A percentile compares a stretch with the other conserved stretches of the same genome.
Conservation (phyloP, 2,329 filamentous ascomycete species). For the Fusarium veterinarium region DNA sequence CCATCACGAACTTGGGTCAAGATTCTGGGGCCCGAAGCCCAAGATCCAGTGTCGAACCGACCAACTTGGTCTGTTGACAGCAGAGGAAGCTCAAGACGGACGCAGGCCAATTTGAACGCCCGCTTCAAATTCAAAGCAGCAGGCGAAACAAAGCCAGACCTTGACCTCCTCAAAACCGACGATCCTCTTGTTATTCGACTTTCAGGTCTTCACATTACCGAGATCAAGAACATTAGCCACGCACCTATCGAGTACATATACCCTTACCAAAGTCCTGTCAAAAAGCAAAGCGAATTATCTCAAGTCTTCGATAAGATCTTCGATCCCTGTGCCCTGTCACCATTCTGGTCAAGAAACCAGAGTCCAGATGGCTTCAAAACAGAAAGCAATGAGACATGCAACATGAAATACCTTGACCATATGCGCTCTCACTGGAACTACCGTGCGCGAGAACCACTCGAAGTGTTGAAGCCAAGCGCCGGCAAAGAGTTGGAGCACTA, state of each 20-base stretch:
- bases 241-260: conserved; percentile 16
- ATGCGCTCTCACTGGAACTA: conserved; percentile 25
- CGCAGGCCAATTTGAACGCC: conserved; percentile 7
- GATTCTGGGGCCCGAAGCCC: background rate
- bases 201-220: background rate
- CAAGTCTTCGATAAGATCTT: conserved; percentile 23
- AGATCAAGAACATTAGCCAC: conserved; percentile 13
- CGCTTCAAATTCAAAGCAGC: conserved; percentile 25
- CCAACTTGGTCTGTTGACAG: conserved; percentile 29
- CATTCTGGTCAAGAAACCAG: conserved; percentile 8
- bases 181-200: conserved; percentile 16
- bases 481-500: background rate
- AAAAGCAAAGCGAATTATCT: background rate
- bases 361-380: background rate
- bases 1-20: conserved; percentile 26
- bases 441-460: background rate
- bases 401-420: conserved; percentile 22
- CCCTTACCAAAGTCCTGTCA: background rate
- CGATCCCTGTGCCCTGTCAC: conserved; percentile 24
- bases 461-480: background rate
- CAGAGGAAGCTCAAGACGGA: conserved; percentile 18
- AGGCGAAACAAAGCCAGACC: conserved; percentile 1
- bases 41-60: rapidly evolving
- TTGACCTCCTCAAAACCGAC: background rate
- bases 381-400: background rate